Evolutionary conservation across 768 basidiomycete species (phyloP), one percentile per base, ranked within the genome.

Genomic region (Pleurotus salmoneostramineus): DNA sequence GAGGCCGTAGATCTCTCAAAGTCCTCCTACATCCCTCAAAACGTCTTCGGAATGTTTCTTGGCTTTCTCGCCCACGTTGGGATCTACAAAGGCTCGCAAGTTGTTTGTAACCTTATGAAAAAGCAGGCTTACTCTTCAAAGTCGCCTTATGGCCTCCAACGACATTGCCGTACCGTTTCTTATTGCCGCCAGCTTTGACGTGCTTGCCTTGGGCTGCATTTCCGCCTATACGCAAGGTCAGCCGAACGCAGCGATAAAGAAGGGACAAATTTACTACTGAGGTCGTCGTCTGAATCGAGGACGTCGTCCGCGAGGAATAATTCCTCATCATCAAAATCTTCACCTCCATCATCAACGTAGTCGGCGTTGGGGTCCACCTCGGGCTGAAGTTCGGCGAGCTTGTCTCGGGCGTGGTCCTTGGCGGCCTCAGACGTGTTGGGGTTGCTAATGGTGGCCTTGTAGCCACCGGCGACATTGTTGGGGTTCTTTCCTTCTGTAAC

Each of bases 381-480:
- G 32, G 40, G 50, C 4, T 63, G 67, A 65, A 74, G 68, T 6
- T 72, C 62, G 14, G 78, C 71, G n/a, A 87, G 74, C 8, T 73
- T 71, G 46, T 78, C 68, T 7, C 63, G 63, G 5, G 84, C 85
- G 14, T 74, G 72, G 45, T 72, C 68, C 64, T 83, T 84, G 0
- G 84, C 85, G 59, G 79, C 78, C 0, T 74, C 71, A 3, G 82
- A 83, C 45, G 84, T 81, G 52, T 80, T 74, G 8, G 83, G 83
- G 64, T 87, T 85, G 64, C 77, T 71, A 4, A 84, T 72, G 7
- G 83, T 73, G n/a, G 83, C 83, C 64, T 84, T 84, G 55, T 82
- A 69, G 34, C 84, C 84, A 1, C 79, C 81, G 27, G 76, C 3
- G 44, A 48, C 44, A 34, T 17, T 14, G n/a, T 43, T 35, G 35